A percentile compares a stretch with the other conserved stretches of the same genome.
Evolutionary conservation across 1,139 yeast species (phyloP).

Genomic region (Sugiyamaella xylanicola): DNA sequence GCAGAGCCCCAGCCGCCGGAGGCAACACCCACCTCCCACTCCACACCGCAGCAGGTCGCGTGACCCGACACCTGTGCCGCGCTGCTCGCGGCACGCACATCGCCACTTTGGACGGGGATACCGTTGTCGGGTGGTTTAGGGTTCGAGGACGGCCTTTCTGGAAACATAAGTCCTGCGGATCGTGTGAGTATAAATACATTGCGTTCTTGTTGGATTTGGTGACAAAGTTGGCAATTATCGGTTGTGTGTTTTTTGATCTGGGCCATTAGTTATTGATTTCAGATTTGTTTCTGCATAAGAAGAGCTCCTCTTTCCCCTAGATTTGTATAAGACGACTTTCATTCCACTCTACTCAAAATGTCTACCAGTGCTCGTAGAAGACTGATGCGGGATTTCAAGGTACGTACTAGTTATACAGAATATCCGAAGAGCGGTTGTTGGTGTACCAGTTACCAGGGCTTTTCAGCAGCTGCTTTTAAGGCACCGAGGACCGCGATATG

Average conservation of each 20-base stretch:
- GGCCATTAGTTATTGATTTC: too few species aligned
- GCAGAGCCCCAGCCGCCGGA: neutral
- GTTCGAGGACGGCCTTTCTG: too few species aligned
- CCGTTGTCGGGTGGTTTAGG: too few species aligned
- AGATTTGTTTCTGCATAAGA: too few species aligned
- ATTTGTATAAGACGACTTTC: too few species aligned
- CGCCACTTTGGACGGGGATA: neutral
- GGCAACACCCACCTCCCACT: neutral
- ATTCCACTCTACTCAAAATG: constrained; percentile 54
- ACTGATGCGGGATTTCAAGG: constrained; percentile 96
- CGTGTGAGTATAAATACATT: neutral
- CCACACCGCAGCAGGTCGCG: neutral
- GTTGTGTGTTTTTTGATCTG: neutral
- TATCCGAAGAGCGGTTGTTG: too few species aligned
- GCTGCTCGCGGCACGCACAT: neutral
- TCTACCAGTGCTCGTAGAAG: constrained; percentile 98
- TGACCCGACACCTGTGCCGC: neutral
- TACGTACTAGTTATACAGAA: constrained; percentile 46
- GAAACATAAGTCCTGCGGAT: too few species aligned
- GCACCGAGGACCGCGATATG: too few species aligned
- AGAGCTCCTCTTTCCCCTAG: too few species aligned
- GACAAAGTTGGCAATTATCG: too few species aligned
- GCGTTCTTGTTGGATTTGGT: neutral
- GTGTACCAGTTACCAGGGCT: too few species aligned
- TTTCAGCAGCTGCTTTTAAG: too few species aligned